Conservation (phyloP, 495 filamentous ascomycete species). For the Thermothielavioides terrestris region DNA sequence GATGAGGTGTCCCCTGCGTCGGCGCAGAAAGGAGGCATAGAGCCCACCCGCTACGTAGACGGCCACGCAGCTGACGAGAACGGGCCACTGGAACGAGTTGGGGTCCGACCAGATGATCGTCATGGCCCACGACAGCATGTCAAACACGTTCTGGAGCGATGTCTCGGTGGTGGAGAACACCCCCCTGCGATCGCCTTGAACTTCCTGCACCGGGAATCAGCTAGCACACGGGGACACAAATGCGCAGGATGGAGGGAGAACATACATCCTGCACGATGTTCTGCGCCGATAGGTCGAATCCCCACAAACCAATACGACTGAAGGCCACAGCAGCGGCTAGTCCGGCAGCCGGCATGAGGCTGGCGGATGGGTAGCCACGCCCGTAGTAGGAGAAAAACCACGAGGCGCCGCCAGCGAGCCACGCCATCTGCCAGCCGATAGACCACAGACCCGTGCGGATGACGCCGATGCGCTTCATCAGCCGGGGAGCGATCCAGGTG, state of each 20-base stretch:
- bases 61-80: slow-evolving; percentile 46
- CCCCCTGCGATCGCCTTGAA: slow-evolving; percentile 42
- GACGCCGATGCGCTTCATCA: slow-evolving; percentile 49
- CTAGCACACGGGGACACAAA: no score
- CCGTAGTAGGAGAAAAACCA: slow-evolving; percentile 31
- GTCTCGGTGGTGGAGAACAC: slow-evolving; percentile 55
- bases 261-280: slow-evolving; percentile 56
- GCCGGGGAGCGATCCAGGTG: slow-evolving; percentile 41
- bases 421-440: slow-evolving; percentile 51
- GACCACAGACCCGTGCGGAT: slow-evolving; percentile 56
- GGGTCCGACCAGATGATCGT: slow-evolving; percentile 53
- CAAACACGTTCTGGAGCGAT: slow-evolving; percentile 56
- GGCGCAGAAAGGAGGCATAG: slow-evolving; percentile 50
- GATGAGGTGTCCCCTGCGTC: slow-evolving; percentile 53
- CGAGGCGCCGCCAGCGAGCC: slow-evolving; percentile 34
- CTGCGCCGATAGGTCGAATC: slow-evolving; percentile 59
- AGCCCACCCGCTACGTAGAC: slow-evolving; percentile 39
- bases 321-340: slow-evolving; percentile 46
- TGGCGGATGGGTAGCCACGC: neutral
- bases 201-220: slow-evolving; percentile 27
- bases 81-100: slow-evolving; percentile 52
- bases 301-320: slow-evolving; percentile 58
- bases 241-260: no score
- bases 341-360: slow-evolving; percentile 30
- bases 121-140: slow-evolving; percentile 51